Evolutionary conservation across 1,139 yeast genomes (phyloP), one percentile per base, ranked within the genome.

Genomic region (Nadsonia starkeyi-henricii): DNA sequence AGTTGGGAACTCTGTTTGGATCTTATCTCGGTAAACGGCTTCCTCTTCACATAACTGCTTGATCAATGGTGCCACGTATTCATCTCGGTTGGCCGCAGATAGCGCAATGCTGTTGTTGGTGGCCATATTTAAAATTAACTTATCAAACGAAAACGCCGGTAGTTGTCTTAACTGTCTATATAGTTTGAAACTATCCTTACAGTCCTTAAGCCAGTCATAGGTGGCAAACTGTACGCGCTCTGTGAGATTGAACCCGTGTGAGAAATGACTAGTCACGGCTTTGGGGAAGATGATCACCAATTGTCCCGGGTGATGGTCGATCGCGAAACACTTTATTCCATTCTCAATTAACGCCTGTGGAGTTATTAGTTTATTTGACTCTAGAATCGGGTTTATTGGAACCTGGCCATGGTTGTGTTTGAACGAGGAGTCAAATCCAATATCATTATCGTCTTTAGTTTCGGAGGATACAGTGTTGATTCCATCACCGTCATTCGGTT

Each of bases 261-360:
- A 84, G 65, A 84, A 80, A 1, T 91, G 89, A 1, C 89, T 78
- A 60, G 81, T 86, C 59, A 81, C 82, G 0, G 93, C 86, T 59
- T 75, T 79, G 0, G 95, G 94, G 58, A 79, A 83, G 0, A 93
- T 81, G 1, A 85, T 74, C 48, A 85, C 78, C 55, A 84, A 78
- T 57, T 85, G 94, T 48, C 86, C 86, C 0, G 93, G 82, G 12
- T 75, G 67, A 61, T 88, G 97, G 54, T 85, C 79, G 1, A 85
- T 84, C 50, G 79, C 79, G 55, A 71, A 81, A 55, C 82, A 77
- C 20, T 70, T 67, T 15, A 82, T 77, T 0, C 76, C 78, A 43
- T 77, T 69, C 23, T 73, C 68, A 4, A 67, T 60, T 21, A 81
- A 65, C 44, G 71, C 69, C 57, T 64, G 67, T 0, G 95, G 95